These are phyloP conservation scores for Triglochin maritima DNA, from an alignment of 106 monocot species.

Conservation along the genomic window DNA sequence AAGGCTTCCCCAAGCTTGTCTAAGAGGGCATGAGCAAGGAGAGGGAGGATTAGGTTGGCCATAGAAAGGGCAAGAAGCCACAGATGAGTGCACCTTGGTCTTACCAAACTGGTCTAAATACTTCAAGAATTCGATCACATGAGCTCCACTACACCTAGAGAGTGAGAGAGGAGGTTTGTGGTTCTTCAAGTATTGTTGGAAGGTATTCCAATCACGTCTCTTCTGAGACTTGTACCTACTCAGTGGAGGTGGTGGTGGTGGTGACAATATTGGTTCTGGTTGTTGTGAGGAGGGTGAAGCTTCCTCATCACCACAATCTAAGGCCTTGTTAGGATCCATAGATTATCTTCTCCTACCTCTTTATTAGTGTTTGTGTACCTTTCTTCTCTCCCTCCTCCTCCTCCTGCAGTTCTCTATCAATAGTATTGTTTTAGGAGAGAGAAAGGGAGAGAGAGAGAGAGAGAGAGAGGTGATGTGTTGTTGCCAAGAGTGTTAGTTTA, in stretches of 20 bases:
- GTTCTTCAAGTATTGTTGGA: constrained; percentile 9
- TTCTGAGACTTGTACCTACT: constrained; percentile 10
- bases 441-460: no score
- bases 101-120: constrained; percentile 10
- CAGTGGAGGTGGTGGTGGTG: not conserved
- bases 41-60: constrained; percentile 7
- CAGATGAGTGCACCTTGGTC: not conserved
- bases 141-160: not conserved
- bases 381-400: no score
- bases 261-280: not conserved
- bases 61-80: not conserved
- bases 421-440: no score
- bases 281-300: no score
- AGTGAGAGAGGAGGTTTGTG: constrained; percentile 5
- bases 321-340: no score
- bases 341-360: no score
- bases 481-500: no score
- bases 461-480: no score
- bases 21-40: constrained; percentile 5
- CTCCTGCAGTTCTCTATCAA: no score
- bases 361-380: no score
- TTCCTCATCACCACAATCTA: no score
- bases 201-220: constrained; percentile 9
- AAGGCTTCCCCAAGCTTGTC: constrained; percentile 10
- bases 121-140: constrained; percentile 4